Percentiles rank a stretch among this genome's conserved stretches.
These are phyloP conservation scores for Leccinum subtestaceum DNA, from an alignment of 768 basidiomycete species.

Conservation along the genomic window DNA sequence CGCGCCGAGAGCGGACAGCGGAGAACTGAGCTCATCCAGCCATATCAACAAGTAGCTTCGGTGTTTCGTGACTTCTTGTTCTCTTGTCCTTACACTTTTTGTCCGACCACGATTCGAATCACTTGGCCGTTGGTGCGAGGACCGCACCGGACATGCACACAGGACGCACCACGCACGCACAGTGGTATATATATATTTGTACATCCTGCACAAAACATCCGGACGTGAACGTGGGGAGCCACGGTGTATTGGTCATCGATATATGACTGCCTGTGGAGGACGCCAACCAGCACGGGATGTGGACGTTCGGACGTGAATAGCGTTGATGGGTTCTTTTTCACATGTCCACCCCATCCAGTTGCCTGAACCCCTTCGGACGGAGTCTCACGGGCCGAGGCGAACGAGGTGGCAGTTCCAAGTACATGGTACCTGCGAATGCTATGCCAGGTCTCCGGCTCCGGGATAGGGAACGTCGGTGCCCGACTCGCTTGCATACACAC, in stretches of 20 bases:
- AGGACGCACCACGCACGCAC: neutral
- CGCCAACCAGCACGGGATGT: neutral
- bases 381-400: neutral
- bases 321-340: neutral
- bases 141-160: neutral
- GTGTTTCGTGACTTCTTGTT: neutral
- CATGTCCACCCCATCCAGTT: neutral
- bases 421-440: neutral
- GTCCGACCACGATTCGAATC: neutral
- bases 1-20: neutral
- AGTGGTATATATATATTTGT: neutral
- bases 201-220: neutral
- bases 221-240: conserved; percentile 10
- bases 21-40: neutral
- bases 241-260: neutral
- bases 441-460: neutral
- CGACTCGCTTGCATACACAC: neutral
- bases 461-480: neutral
- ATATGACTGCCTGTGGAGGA: neutral
- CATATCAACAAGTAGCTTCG: neutral
- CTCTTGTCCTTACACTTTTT: neutral
- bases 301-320: neutral
- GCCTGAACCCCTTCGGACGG: neutral
- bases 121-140: neutral
- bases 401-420: neutral